A percentile compares a stretch with the other conserved stretches of the same genome.
Conservation (phyloP, 441 rosid genomes). For the Cnidoscolus chayamansa region DNA sequence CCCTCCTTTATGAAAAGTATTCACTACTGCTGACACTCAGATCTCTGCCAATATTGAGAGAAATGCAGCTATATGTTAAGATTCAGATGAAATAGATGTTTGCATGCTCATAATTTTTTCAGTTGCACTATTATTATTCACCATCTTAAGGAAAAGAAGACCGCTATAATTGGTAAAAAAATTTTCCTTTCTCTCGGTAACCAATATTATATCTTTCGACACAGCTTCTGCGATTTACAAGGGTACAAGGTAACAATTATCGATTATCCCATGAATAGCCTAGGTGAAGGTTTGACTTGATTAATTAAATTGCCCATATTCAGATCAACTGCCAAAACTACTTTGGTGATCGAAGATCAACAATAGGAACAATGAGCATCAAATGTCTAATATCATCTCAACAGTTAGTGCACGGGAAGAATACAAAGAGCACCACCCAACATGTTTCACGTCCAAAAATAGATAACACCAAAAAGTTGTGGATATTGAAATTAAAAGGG, state of each 20-base stretch:
- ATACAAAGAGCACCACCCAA: too few species aligned
- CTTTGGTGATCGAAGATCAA: too few species aligned
- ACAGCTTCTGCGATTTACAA: not conserved
- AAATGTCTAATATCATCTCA: too few species aligned
- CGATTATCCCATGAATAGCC: too few species aligned
- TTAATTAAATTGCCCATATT: too few species aligned
- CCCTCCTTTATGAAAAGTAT: not conserved
- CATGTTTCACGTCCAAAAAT: not conserved
- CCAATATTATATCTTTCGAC: not conserved
- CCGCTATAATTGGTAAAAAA: not conserved
- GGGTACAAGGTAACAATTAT: too few species aligned
- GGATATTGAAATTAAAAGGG: not conserved
- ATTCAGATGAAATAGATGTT: not conserved
- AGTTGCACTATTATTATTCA: not conserved
- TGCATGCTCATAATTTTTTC: not conserved
- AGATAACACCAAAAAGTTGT: not conserved
- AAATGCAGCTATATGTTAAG: not conserved
- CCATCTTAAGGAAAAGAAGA: not conserved
- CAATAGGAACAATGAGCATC: too few species aligned
- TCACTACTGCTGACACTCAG: not conserved
- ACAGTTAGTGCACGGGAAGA: too few species aligned
- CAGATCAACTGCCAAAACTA: too few species aligned
- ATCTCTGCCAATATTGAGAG: not conserved
- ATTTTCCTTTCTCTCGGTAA: not conserved
- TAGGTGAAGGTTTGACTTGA: too few species aligned